These are phyloP conservation scores for Knoxdaviesia capensis DNA, from an alignment of 2,329 filamentous ascomycete species.

Conservation along the genomic window DNA sequence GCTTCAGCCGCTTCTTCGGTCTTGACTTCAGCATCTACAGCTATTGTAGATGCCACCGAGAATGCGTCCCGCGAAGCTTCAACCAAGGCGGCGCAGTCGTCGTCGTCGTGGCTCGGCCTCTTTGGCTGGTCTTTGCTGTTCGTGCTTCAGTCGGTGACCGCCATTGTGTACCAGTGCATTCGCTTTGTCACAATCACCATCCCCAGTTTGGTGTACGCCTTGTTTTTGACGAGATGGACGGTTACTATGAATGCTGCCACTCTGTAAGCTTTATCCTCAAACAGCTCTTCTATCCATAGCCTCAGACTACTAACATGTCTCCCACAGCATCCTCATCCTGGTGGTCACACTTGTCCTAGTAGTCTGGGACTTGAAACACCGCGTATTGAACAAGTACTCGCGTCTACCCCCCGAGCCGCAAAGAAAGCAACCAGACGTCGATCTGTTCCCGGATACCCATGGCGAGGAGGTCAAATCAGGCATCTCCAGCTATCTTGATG, in stretches of 20 bases:
- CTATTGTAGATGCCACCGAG: too few species aligned
- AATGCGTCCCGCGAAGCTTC: too few species aligned
- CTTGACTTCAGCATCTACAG: too few species aligned
- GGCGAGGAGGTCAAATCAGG: slow-evolving; percentile 81
- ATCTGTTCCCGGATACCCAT: slow-evolving; percentile 83
- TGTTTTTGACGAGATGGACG: slow-evolving; percentile 83
- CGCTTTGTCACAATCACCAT: slow-evolving; percentile 75
- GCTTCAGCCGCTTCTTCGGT: too few species aligned
- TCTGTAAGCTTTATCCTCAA: slow-evolving; percentile 33
- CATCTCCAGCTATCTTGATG: slow-evolving; percentile 88
- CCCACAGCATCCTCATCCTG: slow-evolving; percentile 49
- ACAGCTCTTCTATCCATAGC: neutral
- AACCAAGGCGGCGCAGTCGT: slow-evolving; percentile 11
- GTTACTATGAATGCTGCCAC: slow-evolving; percentile 99
- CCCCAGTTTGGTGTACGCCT: slow-evolving; percentile 71
- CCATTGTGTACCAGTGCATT: slow-evolving; percentile 55
- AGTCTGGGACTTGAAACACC: slow-evolving; percentile 88
- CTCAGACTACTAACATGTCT: slow-evolving; percentile 3
- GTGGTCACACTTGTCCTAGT: slow-evolving; percentile 61
- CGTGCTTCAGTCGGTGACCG: slow-evolving; percentile 33
- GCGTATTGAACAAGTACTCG: slow-evolving; percentile 93
- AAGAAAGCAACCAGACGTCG: slow-evolving; percentile 85
- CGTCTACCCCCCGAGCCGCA: slow-evolving; percentile 85
- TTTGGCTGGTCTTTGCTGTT: slow-evolving; percentile 33
- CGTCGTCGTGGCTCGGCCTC: slow-evolving; percentile 35